Base-by-base conservation (phyloP, 2,329 filamentous ascomycete species). In the Colletotrichum shisoi region DNA sequence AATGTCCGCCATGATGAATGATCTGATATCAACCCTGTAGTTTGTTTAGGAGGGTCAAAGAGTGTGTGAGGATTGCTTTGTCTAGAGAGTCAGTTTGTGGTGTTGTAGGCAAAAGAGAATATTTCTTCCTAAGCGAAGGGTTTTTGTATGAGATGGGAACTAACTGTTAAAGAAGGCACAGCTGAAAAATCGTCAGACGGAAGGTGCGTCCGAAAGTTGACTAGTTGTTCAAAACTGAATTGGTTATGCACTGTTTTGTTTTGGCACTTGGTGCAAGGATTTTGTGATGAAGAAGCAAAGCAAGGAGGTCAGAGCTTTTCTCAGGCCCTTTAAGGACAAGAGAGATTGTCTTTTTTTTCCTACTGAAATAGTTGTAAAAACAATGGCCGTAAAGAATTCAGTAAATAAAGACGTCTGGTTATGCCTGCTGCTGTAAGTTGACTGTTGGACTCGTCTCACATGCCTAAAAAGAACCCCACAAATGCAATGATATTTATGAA, bases 311-410 rank as follows among this genome's bases (percentile, higher is more conserved):
- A 21, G 3, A 17, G 4, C 1, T 40, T 21, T 4, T 12, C 13
- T 1, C 19, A 13, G 4, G 2, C 4, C n/a, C 4, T 2, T 11
- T 7, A 7, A 12, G 2, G 4, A 4, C 3, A 1, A 4, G 4
- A n/a, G 9, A 2, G 4, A 7, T 3, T 34, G 3, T 3, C 3
- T 5, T 34, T 49, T 7, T 5, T 34, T 49, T 8, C 5, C 4
- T 27, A 34, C 24, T n/a, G 24, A n/a, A 12, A 3, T 34, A 5
- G 0, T 34, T 34, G 2, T n/a, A 34, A n/a, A 34, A 4, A 4
- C 15, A 2, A n/a, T 4, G 17, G 11, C 31, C 3, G 31, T 34
- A 9, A 39, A 11, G 17, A 24, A 21, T 13, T 3, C 12, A 21
- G n/a, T 40, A 3, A 24, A 6, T 15, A 7, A 15, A 54, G 12